Evolutionary conservation across 176 grass and related monocot species (phyloP).

Genomic region (Rhynchospora tenuis): DNA sequence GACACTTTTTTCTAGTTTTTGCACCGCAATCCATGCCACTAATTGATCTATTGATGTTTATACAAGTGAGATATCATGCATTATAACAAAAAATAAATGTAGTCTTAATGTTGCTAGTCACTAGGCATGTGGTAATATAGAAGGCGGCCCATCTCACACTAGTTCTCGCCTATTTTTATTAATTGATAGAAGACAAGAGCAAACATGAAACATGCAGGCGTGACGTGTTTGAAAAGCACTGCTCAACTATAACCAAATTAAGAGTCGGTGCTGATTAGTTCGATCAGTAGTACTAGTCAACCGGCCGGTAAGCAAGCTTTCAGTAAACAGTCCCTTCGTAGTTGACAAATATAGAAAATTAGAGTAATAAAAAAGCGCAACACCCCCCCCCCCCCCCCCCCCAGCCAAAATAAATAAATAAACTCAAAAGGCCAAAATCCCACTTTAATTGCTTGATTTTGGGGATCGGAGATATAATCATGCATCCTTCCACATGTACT

Average conservation of each 20-base stretch:
- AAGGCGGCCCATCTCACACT: not conserved
- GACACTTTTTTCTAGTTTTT: not conserved
- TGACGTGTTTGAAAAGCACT: not conserved
- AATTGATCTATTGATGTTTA: not conserved
- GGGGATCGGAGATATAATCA: too few species aligned
- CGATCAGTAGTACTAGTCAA: not conserved
- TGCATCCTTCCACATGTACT: not conserved
- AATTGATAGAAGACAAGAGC: not conserved
- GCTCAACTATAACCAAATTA: not conserved
- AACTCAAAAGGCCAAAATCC: too few species aligned
- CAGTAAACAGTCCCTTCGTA: not conserved
- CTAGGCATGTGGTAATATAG: not conserved
- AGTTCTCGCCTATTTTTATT: not conserved
- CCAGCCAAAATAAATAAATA: too few species aligned
- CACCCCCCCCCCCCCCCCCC: too few species aligned
- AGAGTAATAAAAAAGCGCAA: too few species aligned
- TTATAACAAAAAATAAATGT: not conserved
- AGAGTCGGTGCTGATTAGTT: not conserved
- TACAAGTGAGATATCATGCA: not conserved
- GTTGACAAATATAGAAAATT: not conserved
- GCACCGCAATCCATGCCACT: not conserved
- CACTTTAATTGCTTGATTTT: too few species aligned
- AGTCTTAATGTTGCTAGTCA: not conserved
- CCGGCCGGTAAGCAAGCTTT: not conserved
- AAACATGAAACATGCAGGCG: not conserved